Evolutionary conservation across 257 asterid species (phyloP), one percentile per base, ranked within the genome.

Genomic region (Echites panduratus): DNA sequence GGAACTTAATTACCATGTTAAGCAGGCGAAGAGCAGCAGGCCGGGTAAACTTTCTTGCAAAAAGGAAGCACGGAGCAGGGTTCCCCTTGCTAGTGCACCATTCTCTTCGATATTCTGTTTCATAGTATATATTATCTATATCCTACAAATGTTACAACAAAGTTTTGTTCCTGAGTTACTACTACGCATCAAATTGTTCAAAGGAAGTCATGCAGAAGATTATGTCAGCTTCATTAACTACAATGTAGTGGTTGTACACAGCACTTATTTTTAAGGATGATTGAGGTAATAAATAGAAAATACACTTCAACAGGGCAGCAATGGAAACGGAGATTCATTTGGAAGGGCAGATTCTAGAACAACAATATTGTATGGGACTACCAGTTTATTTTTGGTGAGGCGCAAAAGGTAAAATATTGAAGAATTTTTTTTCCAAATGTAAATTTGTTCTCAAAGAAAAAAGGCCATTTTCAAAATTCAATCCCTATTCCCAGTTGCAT

Each of bases 61-160:
- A 91, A 53, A 91, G 96, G 87, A 94, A 94, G 84, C 99, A 94
- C 43, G 83, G 77, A 49, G 98, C 92, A 75, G 98, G 99, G 72
- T 87, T 94, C 44, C 87, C 96, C 79, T 86, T 94, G 87, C 95
- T 91, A 52, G 93, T 85, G 89, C 98, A 94, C 99, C 99, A 94
- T 79, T 94, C 99, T 82, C 92, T 89, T 82, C 99, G 85, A 73
- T 88, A 86, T 82, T 94, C 98, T 0, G 98, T 94, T 81, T 91
- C 99, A 53, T 83, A 94, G 75, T 91, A 72, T 73, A 94, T 84
- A 80, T 94, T 90, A 78, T 94, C 97, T 76, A 88, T 79, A 24
- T 72, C 96, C 99, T 95, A 87, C 52, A 71, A 9, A 57, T 66
- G 47, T 19, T n/a, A 38, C n/a, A n/a, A 26, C 41, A 70, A 56